phyloP scores from a whole-genome alignment of 139 green algal genomes.

The Pleodorina starrii region DNA sequence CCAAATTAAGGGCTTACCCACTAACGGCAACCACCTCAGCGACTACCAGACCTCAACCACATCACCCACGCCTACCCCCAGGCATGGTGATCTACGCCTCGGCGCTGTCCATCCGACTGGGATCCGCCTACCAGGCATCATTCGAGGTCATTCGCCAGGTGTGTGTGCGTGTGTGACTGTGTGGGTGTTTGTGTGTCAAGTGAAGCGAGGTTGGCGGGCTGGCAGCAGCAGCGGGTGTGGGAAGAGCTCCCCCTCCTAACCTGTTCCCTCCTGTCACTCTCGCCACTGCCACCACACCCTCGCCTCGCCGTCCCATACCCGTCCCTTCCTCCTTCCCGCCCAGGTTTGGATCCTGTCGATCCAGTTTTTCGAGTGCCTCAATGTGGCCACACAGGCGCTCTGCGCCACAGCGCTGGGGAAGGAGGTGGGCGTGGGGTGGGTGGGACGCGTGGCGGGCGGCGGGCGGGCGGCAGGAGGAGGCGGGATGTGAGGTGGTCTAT shows the following conservation, averaged over 20 bases:
- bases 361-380: conserved; percentile 79
- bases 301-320: not conserved
- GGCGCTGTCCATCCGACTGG: conserved; percentile 59
- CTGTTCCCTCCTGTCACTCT: not conserved
- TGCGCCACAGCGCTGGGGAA: conserved; percentile 70
- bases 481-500: not conserved
- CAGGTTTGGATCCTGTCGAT: conserved; percentile 62
- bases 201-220: not conserved
- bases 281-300: not conserved
- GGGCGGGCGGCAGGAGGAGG: not conserved
- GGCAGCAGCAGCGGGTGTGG: too few species aligned
- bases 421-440: conserved; percentile 20
- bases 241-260: too few species aligned
- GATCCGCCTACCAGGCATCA: conserved; percentile 62
- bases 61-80: too few species aligned
- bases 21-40: too few species aligned
- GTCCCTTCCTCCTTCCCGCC: not conserved
- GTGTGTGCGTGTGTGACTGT: not conserved
- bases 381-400: conserved; percentile 75
- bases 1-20: too few species aligned
- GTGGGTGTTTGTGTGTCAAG: too few species aligned
- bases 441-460: not conserved
- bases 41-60: too few species aligned
- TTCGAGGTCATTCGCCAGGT: conserved; percentile 74
- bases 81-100: conserved; percentile 72